Evolutionary conservation across 257 asterid species (phyloP), one percentile per base, ranked within the genome.

Genomic region (Eustoma russellianum): DNA sequence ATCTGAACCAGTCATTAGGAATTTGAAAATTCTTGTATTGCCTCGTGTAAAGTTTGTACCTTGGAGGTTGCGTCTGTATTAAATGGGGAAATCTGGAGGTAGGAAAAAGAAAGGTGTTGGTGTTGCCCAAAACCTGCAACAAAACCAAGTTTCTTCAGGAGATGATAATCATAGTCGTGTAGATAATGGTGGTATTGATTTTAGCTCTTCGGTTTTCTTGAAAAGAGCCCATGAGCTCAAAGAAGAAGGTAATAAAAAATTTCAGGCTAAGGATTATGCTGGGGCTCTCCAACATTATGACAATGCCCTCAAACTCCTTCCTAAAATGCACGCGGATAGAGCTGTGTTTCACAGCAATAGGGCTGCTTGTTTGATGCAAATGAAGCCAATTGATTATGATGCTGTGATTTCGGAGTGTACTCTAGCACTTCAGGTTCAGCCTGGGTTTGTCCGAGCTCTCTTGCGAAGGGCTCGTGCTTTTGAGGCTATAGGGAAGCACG

Each of bases 321-420:
- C 98, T 0, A 85, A 81, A 72, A 46, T 48, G 43, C 95, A 92
- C 55, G 91, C 95, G 0, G 99, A 92, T 47, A 73, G 95, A 43
- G 99, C 99, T 3, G 78, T 88, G 33, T 88, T 92, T 68, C 97
- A 92, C 63, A 88, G 99, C 74, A 92, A 92, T 54, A 68, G 83
- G 66, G 97, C 97, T 2, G 99, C 99, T 44, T 92, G 99, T 60
- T 68, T 92, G 88, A 88, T 92, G 95, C 99, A 80, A 48, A 85
- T 88, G 90, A 92, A 79, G 78, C 99, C 99, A 8, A 73, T 92
- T 43, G 86, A 83, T 56, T 88, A 83, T 16, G 95, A 81, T n/a
- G 34, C 85, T 19, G 99, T 92, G 70, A 72, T 92, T 61, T 71
- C 81, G 3, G 97, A 92, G 74, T 92, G 99, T 59, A 67, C 60